These are phyloP conservation scores for Colletotrichum lupini DNA, from an alignment of 2,329 filamentous ascomycete genomes.

Conservation along the genomic window DNA sequence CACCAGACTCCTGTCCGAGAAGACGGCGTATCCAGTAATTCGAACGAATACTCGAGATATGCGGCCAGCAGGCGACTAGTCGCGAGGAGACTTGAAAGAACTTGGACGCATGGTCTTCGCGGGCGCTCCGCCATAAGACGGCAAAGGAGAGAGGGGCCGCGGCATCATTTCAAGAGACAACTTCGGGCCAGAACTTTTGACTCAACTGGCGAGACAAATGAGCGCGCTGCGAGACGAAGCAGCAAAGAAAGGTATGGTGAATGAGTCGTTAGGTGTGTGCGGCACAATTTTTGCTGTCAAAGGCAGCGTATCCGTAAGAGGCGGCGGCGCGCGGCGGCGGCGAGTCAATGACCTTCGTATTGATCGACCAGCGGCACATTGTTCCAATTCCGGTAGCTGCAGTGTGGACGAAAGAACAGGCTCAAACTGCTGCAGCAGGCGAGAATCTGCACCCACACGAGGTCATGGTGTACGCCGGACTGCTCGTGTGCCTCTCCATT, in stretches of 20 bases:
- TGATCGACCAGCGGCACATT: slow-evolving; percentile 11
- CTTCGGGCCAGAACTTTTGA: slow-evolving; percentile 10
- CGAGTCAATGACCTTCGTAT: slow-evolving; percentile 24
- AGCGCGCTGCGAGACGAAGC: slow-evolving; percentile 1
- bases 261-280: slow-evolving; percentile 1
- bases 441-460: slow-evolving; percentile 5
- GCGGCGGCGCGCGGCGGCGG: neutral
- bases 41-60: neutral
- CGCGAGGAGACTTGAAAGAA: slow-evolving; percentile 16
- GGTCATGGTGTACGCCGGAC: neutral
- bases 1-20: slow-evolving; percentile 11
- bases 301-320: neutral
- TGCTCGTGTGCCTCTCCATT: neutral
- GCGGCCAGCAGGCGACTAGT: slow-evolving; percentile 12
- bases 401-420: slow-evolving; percentile 8
- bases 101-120: slow-evolving; percentile 11
- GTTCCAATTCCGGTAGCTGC: slow-evolving; percentile 22
- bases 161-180: slow-evolving; percentile 10
- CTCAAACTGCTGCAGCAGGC: slow-evolving; percentile 22
- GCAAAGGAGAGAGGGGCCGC: neutral
- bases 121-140: slow-evolving; percentile 2
- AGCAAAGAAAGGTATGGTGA: neutral
- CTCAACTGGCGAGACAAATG: slow-evolving; percentile 21
- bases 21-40: neutral
- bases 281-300: slow-evolving; percentile 5